A percentile compares a stretch with the other conserved stretches of the same genome.
Evolutionary conservation across 768 basidiomycete genomes (phyloP).

Genomic region (Tricholoma matsutake): DNA sequence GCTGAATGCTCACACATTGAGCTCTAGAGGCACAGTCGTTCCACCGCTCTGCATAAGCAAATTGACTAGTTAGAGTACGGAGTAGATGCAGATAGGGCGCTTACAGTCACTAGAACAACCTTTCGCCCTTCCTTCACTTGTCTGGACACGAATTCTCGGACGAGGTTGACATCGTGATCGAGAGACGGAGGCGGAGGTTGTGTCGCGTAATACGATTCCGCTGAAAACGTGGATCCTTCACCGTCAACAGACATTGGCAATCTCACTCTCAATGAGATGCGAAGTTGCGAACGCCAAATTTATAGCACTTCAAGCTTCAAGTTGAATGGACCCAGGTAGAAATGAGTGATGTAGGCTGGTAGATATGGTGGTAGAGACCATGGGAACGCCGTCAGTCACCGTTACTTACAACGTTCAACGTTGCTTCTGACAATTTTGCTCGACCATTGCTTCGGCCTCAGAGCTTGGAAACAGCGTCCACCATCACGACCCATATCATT

Average conservation of each 20-base stretch:
- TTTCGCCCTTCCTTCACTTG: slow-evolving; percentile 64
- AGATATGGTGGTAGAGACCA: too few species aligned
- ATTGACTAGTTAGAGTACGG: slow-evolving; percentile 7
- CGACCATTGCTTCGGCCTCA: too few species aligned
- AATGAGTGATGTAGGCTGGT: not conserved
- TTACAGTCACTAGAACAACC: slow-evolving; percentile 92
- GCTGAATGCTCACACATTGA: slow-evolving; percentile 85
- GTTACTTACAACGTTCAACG: not conserved
- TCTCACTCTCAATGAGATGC: not conserved
- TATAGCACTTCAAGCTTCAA: not conserved
- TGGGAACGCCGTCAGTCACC: not conserved
- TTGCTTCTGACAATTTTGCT: too few species aligned
- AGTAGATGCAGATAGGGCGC: slow-evolving; percentile 23
- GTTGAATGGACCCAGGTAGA: not conserved
- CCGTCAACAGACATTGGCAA: not conserved
- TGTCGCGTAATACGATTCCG: slow-evolving; percentile 87
- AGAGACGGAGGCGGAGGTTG: slow-evolving; percentile 78
- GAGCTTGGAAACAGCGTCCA: too few species aligned
- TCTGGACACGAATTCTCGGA: slow-evolving; percentile 65
- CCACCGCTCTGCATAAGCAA: slow-evolving; percentile 77
- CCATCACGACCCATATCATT: too few species aligned
- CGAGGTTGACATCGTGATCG: slow-evolving; percentile 59
- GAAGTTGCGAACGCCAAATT: too few species aligned
- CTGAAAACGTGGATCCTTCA: slow-evolving; percentile 60
- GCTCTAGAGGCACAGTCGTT: slow-evolving; percentile 95